A percentile compares a stretch with the other conserved stretches of the same genome.
Conservation (phyloP, 805 yeast species). For the Candida sanyiensis region DNA sequence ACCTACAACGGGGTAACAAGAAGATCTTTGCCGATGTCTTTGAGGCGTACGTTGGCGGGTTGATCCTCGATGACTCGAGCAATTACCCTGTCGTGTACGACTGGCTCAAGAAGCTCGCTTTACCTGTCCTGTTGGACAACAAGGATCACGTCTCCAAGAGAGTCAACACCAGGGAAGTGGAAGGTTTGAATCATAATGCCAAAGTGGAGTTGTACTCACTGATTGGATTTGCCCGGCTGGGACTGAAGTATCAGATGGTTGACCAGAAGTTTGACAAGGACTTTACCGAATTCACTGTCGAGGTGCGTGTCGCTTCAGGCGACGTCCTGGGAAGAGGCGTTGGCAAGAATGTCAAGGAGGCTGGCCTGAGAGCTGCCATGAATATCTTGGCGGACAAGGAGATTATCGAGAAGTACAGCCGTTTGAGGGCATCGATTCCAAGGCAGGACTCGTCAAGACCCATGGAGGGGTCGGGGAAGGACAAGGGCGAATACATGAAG, state of each 20-base stretch:
- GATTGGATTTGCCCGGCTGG: constrained; percentile 67
- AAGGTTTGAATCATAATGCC: constrained; percentile 53
- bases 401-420: constrained; percentile 58
- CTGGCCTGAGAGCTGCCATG: constrained; percentile 84
- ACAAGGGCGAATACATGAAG: background rate
- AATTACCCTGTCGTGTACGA: constrained; percentile 43
- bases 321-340: constrained; percentile 62
- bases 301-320: constrained; percentile 60
- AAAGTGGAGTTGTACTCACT: constrained; percentile 72
- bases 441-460: constrained; percentile 26
- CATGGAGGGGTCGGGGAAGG: background rate
- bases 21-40: constrained; percentile 85
- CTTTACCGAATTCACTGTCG: constrained; percentile 47
- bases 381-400: constrained; percentile 56
- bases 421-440: constrained; percentile 48
- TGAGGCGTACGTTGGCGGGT: constrained; percentile 91
- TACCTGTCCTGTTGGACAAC: constrained; percentile 34
- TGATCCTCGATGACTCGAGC: constrained; percentile 50
- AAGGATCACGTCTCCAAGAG: constrained; percentile 8
- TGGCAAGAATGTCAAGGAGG: constrained; percentile 66
- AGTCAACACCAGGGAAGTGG: constrained; percentile 12
- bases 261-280: constrained; percentile 30
- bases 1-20: constrained; percentile 46
- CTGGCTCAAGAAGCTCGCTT: constrained; percentile 52
- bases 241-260: constrained; percentile 48